Base-by-base conservation (phyloP, 352 stramenopile genomes). In the Pythium phragmiticola region DNA sequence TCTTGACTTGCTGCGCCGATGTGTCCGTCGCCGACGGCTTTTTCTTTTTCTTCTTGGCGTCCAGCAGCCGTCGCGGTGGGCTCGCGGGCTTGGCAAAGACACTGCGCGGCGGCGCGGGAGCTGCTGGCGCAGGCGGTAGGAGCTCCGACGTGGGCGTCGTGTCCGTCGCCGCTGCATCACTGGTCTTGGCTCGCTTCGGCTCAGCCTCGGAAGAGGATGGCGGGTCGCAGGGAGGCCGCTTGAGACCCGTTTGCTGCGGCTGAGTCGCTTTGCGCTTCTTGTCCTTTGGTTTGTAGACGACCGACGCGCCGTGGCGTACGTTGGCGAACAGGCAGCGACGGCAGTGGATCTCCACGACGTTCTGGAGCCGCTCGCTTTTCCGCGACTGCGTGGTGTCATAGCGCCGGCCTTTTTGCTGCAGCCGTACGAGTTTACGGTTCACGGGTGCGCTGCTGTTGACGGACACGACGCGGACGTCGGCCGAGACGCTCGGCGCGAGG, bases 11-110 rank as follows among this genome's bases (percentile, higher is more conserved):
- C 50, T 80, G 77, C 0, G 66, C 54, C 2, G 73, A 65, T 3
- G 79, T 77, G 9, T 76, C 66, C 7, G 30, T 70, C 33, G 75
- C 75, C 57, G 84, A 80, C 37, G 88, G 89, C 60, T 92, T 92
- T 60, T 90, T 91, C 63, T 86, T 84, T 48, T 76, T 74, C 57
- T 84, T 88, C 2, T 77, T 75, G 28, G 74, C 76, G 41, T 94
- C 86, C 6, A 94, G 65, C 33, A 94, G 66, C 61, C 88, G 90
- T 17, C 82, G 63, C 28, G 84, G 83, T 0, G 80, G 81, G 64
- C 81, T 90, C n/a, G 78, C 57, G 2, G 74, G 70, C 45, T 66
- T 62, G 2, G 72, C 75, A 65, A 89, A 88, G 42, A 89, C 50
- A 60, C 81, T 88, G 0, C 52, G 61, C 17, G 66, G 36, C 26